These are phyloP conservation scores for Rhizophagus prolifer DNA, from an alignment of 192 early-diverging fungal genomes.

Conservation along the genomic window DNA sequence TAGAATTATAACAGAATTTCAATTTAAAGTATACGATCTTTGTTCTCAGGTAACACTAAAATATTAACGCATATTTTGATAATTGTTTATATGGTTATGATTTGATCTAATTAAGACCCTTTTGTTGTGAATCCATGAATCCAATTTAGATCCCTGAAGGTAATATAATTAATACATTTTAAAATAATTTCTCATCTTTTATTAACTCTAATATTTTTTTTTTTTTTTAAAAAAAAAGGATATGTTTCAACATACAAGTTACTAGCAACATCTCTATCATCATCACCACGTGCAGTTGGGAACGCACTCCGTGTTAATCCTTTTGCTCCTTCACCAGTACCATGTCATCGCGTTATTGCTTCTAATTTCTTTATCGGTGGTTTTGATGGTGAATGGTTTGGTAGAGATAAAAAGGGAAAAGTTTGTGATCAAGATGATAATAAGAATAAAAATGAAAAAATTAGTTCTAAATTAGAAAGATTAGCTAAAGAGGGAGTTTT, in stretches of 20 bases:
- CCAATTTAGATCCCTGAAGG: neutral
- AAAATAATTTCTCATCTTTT: neutral
- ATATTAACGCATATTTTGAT: neutral
- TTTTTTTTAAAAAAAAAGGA: neutral
- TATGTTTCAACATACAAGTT: slow-evolving; percentile 24
- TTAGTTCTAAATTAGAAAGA: neutral
- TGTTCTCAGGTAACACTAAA: slow-evolving; percentile 18
- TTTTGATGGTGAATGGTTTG: slow-evolving; percentile 23
- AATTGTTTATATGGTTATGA: neutral
- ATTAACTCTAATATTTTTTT: neutral
- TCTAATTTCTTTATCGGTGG: slow-evolving; percentile 62
- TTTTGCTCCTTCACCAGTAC: slow-evolving; percentile 61
- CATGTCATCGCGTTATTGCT: slow-evolving; percentile 67
- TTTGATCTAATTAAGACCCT: neutral
- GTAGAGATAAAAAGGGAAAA: neutral
- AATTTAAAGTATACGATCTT: slow-evolving; percentile 22
- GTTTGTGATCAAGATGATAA: neutral
- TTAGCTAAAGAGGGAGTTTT: slow-evolving; percentile 18
- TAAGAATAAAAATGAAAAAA: neutral
- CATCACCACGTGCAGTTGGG: slow-evolving; percentile 20
- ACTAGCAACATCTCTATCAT: slow-evolving; percentile 2
- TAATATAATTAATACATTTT: neutral
- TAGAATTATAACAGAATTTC: slow-evolving; percentile 11
- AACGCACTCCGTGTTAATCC: slow-evolving; percentile 47
- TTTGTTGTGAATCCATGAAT: neutral